Percentiles rank a stretch among this genome's conserved stretches.
Conservation (phyloP, 2,329 filamentous ascomycete species). For the Verticillium nubilum region DNA sequence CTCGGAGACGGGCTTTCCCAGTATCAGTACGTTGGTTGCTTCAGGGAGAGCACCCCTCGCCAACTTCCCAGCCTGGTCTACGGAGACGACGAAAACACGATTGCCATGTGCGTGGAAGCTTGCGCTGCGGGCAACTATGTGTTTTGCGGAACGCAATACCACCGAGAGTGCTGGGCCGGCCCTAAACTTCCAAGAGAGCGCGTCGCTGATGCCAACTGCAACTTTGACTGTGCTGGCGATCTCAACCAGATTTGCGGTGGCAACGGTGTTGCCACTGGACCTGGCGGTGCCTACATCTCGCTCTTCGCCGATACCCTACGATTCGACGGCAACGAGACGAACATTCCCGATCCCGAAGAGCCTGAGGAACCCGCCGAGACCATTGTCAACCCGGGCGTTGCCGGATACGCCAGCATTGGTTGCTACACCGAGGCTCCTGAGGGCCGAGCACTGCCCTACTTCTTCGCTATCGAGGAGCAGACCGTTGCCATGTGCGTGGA, state of each 20-base stretch:
- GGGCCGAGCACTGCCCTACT: constrained; percentile 14
- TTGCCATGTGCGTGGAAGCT: constrained; percentile 36
- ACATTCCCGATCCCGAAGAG: constrained; percentile 8
- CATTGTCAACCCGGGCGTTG: constrained; percentile 30
- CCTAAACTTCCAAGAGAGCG: constrained; percentile 36
- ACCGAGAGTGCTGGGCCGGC: constrained; percentile 50
- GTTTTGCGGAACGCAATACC: constrained; percentile 45
- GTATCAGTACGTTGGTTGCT: constrained; percentile 52
- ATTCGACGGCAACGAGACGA: constrained; percentile 21
- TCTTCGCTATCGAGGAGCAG: constrained; percentile 9
- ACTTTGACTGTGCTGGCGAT: constrained; percentile 44
- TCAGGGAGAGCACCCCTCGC: constrained; percentile 48
- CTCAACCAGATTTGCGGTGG: constrained; percentile 48
- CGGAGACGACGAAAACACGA: constrained; percentile 33
- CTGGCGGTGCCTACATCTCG: constrained; percentile 37
- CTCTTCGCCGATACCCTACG: constrained; percentile 35
- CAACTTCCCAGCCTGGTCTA: constrained; percentile 39
- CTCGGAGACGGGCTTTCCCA: constrained; percentile 34
- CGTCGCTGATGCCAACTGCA: constrained; percentile 42
- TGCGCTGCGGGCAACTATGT: constrained; percentile 29
- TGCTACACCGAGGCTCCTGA: constrained; percentile 15
- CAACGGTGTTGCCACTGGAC: constrained; percentile 28
- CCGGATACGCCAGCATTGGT: constrained; percentile 14
- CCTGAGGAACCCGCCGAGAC: constrained; percentile 16
- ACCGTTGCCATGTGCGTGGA: constrained; percentile 19